These are phyloP conservation scores for Calendula officinalis DNA, from an alignment of 129 eudicot species.

Conservation along the genomic window DNA sequence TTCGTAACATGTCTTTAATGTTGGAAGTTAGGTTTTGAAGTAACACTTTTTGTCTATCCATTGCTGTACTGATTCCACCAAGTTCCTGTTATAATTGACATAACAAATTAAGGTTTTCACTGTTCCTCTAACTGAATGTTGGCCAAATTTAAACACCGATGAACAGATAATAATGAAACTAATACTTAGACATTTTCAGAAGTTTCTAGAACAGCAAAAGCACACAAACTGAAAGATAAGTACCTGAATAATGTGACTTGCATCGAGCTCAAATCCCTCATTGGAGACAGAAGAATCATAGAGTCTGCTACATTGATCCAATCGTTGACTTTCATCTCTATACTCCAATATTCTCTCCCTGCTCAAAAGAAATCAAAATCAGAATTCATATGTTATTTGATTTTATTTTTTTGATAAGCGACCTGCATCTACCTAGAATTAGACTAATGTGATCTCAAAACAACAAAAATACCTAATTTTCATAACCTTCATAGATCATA, in stretches of 20 bases:
- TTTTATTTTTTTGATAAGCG: not conserved
- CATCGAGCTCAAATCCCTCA: constrained; percentile 83
- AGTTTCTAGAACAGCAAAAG: constrained; percentile 7
- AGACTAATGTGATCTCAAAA: constrained; percentile 1
- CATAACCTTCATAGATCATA: not conserved
- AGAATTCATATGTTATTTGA: not conserved
- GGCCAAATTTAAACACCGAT: not conserved
- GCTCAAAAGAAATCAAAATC: not conserved
- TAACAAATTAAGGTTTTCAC: not conserved
- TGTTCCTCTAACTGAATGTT: not conserved
- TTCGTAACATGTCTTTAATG: constrained; percentile 82
- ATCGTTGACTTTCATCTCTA: constrained; percentile 88
- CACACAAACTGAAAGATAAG: not conserved
- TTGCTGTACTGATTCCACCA: constrained; percentile 76
- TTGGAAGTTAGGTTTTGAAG: constrained; percentile 64
- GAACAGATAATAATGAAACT: not conserved
- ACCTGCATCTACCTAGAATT: not conserved
- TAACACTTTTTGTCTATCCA: constrained; percentile 84
- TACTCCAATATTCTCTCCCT: constrained; percentile 94
- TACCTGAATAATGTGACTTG: constrained; percentile 80
- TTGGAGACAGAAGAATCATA: constrained; percentile 82
- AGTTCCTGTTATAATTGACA: constrained; percentile 56
- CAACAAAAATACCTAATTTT: not conserved
- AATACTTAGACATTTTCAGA: not conserved
- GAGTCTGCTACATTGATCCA: constrained; percentile 91